Evolutionary conservation across 176 grass and related monocot species (phyloP), one percentile per base, ranked within the genome.

Genomic region (Rhynchospora breviuscula): DNA sequence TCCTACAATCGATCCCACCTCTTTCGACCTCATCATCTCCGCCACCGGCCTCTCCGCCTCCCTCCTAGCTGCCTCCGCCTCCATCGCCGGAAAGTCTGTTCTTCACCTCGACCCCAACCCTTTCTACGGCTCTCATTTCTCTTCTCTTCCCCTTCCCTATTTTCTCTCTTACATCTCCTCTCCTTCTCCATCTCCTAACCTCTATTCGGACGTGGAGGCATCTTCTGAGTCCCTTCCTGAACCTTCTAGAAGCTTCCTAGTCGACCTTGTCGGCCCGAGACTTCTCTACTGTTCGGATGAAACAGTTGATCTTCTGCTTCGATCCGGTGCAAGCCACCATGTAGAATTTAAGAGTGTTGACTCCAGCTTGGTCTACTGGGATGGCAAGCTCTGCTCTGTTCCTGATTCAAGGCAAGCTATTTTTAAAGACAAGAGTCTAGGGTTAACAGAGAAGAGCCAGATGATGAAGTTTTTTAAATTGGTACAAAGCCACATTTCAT

Each of bases 331-430:
- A 0, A 93, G 70, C 82, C 86, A 93, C 88, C 96, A 95, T 86
- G 91, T 95, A 71, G 93, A 93, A 63, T 98, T 98, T 86, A 98
- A 98, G 86, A 95, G 92, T 83, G 86, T 95, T 0, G 92, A 88
- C 59, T 86, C 87, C 18, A 91, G 57, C 69, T 89, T 95, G 19
- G 85, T 98, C 46, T 98, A 93, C 75, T 95, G 92, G 95, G 90
- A 91, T 12, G 92, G 87, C 4, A 76, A 68, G 10, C 83, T 98
- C 57, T 95, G 90, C 87, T 79, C 86, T 1, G 95, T 98, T 62
- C 95, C 95, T 22, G 92, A 95, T 81, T 93, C 91, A 7, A 93
- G 87, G 77, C 79, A 86, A 59, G 88, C 88, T 80, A 95, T 98
- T 67, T 98, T 98, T 79, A 93, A 78, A 74, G 95, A 98, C 73